phyloP scores from a whole-genome alignment of 2,329 filamentous ascomycete species.

The Fusarium sp. region DNA sequence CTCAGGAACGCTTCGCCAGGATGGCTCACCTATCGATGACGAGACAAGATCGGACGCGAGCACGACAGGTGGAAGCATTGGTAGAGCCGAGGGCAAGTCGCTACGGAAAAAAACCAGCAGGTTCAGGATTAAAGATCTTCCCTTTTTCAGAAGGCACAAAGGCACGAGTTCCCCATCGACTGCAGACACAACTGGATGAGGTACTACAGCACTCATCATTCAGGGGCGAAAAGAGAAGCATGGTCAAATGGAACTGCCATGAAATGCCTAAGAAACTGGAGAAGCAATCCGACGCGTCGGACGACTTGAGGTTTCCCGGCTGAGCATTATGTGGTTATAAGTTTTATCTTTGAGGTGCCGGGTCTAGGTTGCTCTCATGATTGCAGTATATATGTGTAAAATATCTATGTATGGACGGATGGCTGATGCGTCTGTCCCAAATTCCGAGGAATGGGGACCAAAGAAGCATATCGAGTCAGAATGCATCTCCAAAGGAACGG shows the following conservation, averaged over 20 bases:
- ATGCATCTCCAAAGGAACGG: slow-evolving; percentile 35
- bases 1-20: slow-evolving; percentile 43
- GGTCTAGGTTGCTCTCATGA: slow-evolving; percentile 26
- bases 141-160: slow-evolving; percentile 68
- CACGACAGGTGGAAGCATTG: slow-evolving; percentile 56
- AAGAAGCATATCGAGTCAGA: slow-evolving; percentile 28
- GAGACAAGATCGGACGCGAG: slow-evolving; percentile 49
- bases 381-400: slow-evolving; percentile 47
- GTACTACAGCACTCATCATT: slow-evolving; percentile 29
- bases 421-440: slow-evolving; percentile 3
- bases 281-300: neutral
- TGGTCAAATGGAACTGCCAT: neutral
- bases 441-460: slow-evolving; percentile 4
- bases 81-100: slow-evolving; percentile 62
- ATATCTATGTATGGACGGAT: slow-evolving; percentile 33
- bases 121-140: slow-evolving; percentile 72
- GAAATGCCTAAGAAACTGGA: neutral
- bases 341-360: slow-evolving; percentile 21
- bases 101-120: slow-evolving; percentile 73
- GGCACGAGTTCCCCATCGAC: slow-evolving; percentile 51
- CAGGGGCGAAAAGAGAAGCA: slow-evolving; percentile 17
- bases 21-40: slow-evolving; percentile 46
- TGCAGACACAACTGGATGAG: slow-evolving; percentile 51
- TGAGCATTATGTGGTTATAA: slow-evolving; percentile 22
- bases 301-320: neutral